These are phyloP conservation scores for Termitomyces sp. DNA, from an alignment of 768 basidiomycete genomes.

Conservation along the genomic window DNA sequence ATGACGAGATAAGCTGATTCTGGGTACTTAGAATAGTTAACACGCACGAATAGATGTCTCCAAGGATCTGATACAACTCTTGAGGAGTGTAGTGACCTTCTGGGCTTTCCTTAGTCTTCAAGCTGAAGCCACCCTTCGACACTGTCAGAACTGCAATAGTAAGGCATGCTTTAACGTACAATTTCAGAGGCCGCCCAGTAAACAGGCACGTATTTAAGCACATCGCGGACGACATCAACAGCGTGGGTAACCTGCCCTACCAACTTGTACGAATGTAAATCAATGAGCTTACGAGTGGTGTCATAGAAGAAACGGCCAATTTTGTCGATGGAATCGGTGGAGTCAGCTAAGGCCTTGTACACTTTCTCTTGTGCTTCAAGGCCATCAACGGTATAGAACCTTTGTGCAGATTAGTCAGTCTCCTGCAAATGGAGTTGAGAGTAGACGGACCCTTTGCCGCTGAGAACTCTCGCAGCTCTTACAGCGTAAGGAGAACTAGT, in stretches of 20 bases:
- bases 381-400: constrained; percentile 63
- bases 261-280: constrained; percentile 45
- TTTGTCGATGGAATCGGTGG: constrained; percentile 40
- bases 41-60: constrained; percentile 66
- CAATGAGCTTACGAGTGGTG: constrained; percentile 55
- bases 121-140: constrained; percentile 60
- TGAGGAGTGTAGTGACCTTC: constrained; percentile 57
- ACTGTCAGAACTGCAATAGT: not conserved
- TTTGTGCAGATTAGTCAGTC: constrained; percentile 15
- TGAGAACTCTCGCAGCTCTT: constrained; percentile 47
- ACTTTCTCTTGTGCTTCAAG: constrained; percentile 45
- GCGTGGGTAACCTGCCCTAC: constrained; percentile 46
- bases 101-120: constrained; percentile 50
- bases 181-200: constrained; percentile 67
- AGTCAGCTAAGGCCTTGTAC: constrained; percentile 37
- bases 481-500: constrained; percentile 47
- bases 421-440: constrained; percentile 3
- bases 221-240: constrained; percentile 66
- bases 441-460: constrained; percentile 47
- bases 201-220: constrained; percentile 59
- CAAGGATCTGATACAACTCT: constrained; percentile 58
- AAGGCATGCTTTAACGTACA: constrained; percentile 26
- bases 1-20: not conserved
- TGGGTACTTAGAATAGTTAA: not conserved
- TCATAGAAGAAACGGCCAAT: constrained; percentile 61